Conservation (phyloP, 306 rosid genomes). For the Castanea sativa region DNA sequence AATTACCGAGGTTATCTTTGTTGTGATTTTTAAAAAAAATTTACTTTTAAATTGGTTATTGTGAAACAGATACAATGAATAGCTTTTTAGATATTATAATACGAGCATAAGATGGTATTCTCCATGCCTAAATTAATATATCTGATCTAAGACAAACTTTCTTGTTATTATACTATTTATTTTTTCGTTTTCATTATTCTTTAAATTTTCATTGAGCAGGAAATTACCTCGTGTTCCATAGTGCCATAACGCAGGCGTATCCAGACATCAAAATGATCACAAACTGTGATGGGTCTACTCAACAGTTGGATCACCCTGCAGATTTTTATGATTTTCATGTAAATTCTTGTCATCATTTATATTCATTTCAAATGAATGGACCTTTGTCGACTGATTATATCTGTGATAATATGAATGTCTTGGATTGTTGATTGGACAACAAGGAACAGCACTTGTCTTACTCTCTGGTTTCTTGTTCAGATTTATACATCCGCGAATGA, state of each 20-base stretch:
- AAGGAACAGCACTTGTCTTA: slow-evolving; percentile 15
- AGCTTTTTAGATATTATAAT: neutral
- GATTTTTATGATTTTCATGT: slow-evolving; percentile 92
- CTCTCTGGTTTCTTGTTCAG: slow-evolving; percentile 35
- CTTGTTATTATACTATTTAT: no score
- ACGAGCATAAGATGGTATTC: neutral
- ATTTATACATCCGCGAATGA: slow-evolving; percentile 65
- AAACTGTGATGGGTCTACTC: slow-evolving; percentile 80
- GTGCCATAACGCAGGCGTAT: slow-evolving; percentile 63
- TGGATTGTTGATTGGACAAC: neutral
- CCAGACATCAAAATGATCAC: slow-evolving; percentile 87
- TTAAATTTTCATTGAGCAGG: slow-evolving; percentile 43
- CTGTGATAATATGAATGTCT: neutral
- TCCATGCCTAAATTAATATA: neutral
- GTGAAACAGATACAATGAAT: neutral
- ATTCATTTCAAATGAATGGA: slow-evolving; percentile 6
- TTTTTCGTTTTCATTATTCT: neutral
- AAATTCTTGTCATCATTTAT: slow-evolving; percentile 24
- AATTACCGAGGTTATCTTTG: slow-evolving; percentile 58
- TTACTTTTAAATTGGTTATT: neutral
- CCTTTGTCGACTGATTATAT: neutral
- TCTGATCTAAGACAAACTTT: neutral
- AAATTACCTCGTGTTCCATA: slow-evolving; percentile 63
- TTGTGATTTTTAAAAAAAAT: neutral
- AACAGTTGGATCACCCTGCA: slow-evolving; percentile 77